These are phyloP conservation scores for Buxus sempervirens DNA, from an alignment of 164 flowering plant genomes.

Conservation along the genomic window DNA sequence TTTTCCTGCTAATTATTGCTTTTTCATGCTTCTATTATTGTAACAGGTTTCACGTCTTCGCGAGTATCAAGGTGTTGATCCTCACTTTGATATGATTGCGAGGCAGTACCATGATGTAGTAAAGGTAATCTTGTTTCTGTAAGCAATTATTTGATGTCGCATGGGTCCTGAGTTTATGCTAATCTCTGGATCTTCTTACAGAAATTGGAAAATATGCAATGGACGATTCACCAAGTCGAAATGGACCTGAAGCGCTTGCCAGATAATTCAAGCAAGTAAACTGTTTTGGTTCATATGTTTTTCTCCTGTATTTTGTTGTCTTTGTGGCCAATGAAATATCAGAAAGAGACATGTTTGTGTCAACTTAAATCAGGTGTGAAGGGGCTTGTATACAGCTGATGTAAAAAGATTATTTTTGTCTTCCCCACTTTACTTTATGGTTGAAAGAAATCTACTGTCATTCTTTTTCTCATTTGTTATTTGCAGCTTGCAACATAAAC, in stretches of 20 bases:
- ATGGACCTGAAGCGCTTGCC: conserved; percentile 77
- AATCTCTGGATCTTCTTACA: conserved; percentile 21
- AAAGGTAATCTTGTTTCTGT: conserved; percentile 39
- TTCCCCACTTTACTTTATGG: no score
- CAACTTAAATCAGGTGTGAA: no score
- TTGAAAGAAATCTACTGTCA: no score
- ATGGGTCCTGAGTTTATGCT: not conserved
- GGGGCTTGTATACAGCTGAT: no score
- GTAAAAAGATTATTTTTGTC: no score
- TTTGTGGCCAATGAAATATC: no score
- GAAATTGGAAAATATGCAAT: conserved; percentile 90
- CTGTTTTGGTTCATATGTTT: not conserved
- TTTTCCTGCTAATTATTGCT: not conserved
- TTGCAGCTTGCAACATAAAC: no score
- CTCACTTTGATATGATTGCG: conserved; percentile 87
- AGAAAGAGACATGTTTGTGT: no score
- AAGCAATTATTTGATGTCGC: not conserved
- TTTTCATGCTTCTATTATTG: conserved; percentile 3
- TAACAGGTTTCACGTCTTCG: conserved; percentile 83
- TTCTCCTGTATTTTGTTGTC: no score
- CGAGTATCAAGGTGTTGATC: conserved; percentile 97
- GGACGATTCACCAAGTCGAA: conserved; percentile 95
- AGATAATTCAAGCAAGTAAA: conserved; percentile 38
- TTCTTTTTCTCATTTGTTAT: no score
- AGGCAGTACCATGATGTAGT: conserved; percentile 94